Percentiles rank a stretch among this genome's conserved stretches.
phyloP scores from a whole-genome alignment of 192 early-diverging fungal species.

The Chytriomyces sp. region DNA sequence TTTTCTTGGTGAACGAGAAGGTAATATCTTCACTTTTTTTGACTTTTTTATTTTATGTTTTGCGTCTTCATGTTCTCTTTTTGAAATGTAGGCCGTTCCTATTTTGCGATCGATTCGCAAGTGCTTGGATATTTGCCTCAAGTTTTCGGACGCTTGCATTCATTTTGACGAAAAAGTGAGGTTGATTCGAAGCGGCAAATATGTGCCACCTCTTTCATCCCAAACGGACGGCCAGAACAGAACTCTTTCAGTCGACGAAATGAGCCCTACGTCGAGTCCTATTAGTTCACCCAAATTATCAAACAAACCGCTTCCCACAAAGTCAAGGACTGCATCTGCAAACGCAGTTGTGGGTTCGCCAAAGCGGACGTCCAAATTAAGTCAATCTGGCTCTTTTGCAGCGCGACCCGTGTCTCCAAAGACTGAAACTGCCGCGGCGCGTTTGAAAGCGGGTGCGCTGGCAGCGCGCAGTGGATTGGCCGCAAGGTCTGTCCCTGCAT shows the following conservation, averaged over 20 bases:
- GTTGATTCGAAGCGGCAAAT: not conserved
- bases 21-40: not conserved
- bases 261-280: not conserved
- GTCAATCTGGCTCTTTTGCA: not conserved
- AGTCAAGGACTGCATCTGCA: not conserved
- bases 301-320: not conserved
- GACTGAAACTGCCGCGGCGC: not conserved
- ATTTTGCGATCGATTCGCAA: slow-evolving; percentile 26
- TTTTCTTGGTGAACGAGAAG: slow-evolving; percentile 35
- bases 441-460: not conserved
- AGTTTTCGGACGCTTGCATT: slow-evolving; percentile 29
- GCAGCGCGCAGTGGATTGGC: not conserved
- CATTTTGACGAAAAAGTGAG: slow-evolving; percentile 4
- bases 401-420: not conserved
- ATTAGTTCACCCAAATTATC: not conserved
- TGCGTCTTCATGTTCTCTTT: not conserved
- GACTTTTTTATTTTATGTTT: not conserved
- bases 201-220: not conserved
- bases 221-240: not conserved
- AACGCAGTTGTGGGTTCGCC: not conserved
- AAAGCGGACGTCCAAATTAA: not conserved
- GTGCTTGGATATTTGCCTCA: slow-evolving; percentile 31
- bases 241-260: not conserved
- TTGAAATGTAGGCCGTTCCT: not conserved
- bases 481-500: not conserved